Base-by-base conservation (phyloP, 306 rosid genomes). In the Dalbergia oliveri region DNA sequence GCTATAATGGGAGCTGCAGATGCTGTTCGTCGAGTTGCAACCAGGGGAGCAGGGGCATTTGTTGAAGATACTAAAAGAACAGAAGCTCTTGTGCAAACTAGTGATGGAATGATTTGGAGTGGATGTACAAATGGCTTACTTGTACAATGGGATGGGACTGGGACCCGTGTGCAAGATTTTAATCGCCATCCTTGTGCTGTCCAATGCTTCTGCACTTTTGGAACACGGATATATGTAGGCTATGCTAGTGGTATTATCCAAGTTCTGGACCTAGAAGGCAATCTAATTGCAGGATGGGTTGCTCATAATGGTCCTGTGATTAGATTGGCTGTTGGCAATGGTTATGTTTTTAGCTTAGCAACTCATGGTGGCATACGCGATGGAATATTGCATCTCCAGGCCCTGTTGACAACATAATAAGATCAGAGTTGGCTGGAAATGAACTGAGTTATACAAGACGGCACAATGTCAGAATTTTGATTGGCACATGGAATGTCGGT, bases 401-500 rank as follows among this genome's bases (percentile, higher is more conserved):
- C 64, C 94, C 97, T 62, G 71, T 80, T 57, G 99, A 96, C 83
- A 81, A 57, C 79, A 60, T 96, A 79, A 41, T 96, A 61, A 91
- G 91, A 75, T 33, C 93, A 23, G 97, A 93, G 79, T 84, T 96
- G 82, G 97, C 94, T 15, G 66, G 82, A 37, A 93, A 88, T 73
- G 98, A 93, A 86, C 79, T 73, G 75, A 14, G 35, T 43, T 96
- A 91, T 79, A 88, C 97, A 39, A 90, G 76, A 76, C 83, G 89
- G 8, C 87, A 96, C 88, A 87, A 90, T 79, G 88, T 93, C 62
- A 90, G 84, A 89, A 93, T 96, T 80, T 82, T 93, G 70, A 87
- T 93, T 74, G 99, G 99, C 65, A 87, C 99, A 79, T 96, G 99
- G 99, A 96, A 96, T 81, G 99, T 96, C 18, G 99, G 99, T 68